phyloP scores from a whole-genome alignment of 2,329 filamentous ascomycete species.

The Beauveria medogensis region DNA sequence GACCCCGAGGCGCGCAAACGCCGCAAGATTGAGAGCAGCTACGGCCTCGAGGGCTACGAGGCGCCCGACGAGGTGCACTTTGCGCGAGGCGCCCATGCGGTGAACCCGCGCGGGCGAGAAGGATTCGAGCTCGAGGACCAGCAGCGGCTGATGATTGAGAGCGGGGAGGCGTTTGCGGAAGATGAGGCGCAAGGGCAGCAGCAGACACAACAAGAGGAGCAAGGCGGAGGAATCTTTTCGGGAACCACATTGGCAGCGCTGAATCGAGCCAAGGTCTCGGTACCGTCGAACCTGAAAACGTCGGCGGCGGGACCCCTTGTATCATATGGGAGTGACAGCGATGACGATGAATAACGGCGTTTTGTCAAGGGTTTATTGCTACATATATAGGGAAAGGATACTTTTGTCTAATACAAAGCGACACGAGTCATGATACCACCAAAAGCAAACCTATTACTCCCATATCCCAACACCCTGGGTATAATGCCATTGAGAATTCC shows the following conservation, averaged over 20 bases:
- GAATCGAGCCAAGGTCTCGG: slow-evolving; percentile 46
- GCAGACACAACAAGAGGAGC: slow-evolving; percentile 23
- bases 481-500: not conserved
- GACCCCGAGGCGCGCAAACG: slow-evolving; percentile 82
- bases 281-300: slow-evolving; percentile 46
- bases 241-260: slow-evolving; percentile 74
- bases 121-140: slow-evolving; percentile 58
- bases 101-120: slow-evolving; percentile 49
- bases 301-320: slow-evolving; percentile 64
- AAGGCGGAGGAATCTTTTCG: slow-evolving; percentile 64
- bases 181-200: slow-evolving; percentile 18
- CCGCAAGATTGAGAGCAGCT: slow-evolving; percentile 80
- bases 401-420: slow-evolving; percentile 8
- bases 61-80: slow-evolving; percentile 93
- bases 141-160: slow-evolving; percentile 49
- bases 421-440: slow-evolving; percentile 23
- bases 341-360: slow-evolving; percentile 42
- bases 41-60: slow-evolving; percentile 85
- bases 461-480: not conserved
- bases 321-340: slow-evolving; percentile 83
- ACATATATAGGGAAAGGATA: slow-evolving; percentile 14
- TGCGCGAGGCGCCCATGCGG: slow-evolving; percentile 64
- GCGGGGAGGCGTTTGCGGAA: slow-evolving; percentile 40
- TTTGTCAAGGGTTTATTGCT: not conserved
- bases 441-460: not conserved